Conservation (phyloP, 768 basidiomycete genomes). For the Lepiota brunneoincarnata region DNA sequence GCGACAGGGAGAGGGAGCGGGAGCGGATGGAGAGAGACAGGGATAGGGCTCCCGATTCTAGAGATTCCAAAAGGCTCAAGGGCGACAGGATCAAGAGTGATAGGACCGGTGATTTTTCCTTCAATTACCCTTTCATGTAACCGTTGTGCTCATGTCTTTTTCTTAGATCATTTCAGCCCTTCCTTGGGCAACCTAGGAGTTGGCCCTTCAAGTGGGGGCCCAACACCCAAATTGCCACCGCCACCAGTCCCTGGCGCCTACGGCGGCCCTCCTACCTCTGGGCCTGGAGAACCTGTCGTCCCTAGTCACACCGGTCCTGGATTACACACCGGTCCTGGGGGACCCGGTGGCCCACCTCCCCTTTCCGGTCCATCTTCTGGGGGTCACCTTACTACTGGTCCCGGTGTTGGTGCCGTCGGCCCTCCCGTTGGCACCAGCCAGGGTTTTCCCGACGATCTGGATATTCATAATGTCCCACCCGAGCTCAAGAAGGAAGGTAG, state of each 20-base stretch:
- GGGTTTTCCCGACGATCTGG: constrained; percentile 39
- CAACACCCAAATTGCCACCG: constrained; percentile 15
- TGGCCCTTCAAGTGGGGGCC: constrained; percentile 9
- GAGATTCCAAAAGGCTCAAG: constrained; percentile 12
- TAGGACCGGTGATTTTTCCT: constrained; percentile 6
- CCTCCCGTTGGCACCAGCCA: constrained; percentile 11
- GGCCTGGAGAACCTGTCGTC: not conserved
- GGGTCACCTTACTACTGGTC: constrained; percentile 5
- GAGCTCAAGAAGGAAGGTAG: constrained; percentile 63
- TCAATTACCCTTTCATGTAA: not conserved
- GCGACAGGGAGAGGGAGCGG: constrained; percentile 21
- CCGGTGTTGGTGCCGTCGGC: constrained; percentile 5
- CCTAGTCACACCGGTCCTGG: constrained; percentile 8
- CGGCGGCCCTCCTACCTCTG: constrained; percentile 7
- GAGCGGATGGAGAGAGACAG: constrained; percentile 10
- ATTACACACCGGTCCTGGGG: constrained; percentile 8
- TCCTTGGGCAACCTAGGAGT: constrained; percentile 11
- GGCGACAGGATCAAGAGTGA: constrained; percentile 8
- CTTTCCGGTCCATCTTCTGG: constrained; percentile 8
- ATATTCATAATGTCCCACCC: constrained; percentile 42
- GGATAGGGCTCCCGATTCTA: constrained; percentile 10
- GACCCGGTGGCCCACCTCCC: constrained; percentile 5
- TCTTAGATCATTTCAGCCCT: constrained; percentile 19
- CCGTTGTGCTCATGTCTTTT: not conserved
- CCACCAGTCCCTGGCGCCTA: constrained; percentile 12